Base-by-base conservation (phyloP, 1,284 basidiomycete genomes). In the Microbotryum lychnidis-dioicae region DNA sequence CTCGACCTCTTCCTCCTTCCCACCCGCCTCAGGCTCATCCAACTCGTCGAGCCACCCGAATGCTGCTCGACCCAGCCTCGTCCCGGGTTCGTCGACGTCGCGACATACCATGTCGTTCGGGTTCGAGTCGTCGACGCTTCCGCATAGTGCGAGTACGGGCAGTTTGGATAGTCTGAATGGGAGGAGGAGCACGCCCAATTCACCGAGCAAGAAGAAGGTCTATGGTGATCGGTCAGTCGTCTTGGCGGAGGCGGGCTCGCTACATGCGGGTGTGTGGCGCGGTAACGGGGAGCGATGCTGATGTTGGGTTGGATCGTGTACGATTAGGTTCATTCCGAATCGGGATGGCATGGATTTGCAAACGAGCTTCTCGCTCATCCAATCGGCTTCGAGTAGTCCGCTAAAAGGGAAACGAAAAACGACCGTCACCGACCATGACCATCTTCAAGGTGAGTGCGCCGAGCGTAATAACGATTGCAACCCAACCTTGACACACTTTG, bases 301-400 rank as follows among this genome's bases (percentile, higher is more conserved):
- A 58, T 47, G 55, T 58, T 31, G 8, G 62, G 45, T 57, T 50
- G 12, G 12, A 14, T 33, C 20, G 55, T 8, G 3, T 42, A 6
- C 50, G 45, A 3, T 51, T 64, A 80, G 80, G 25, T 82, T 81
- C 71, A 81, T 82, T 54, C 80, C 81, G 9, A 78, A 73, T 49
- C 71, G 81, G 48, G 79, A 80, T 31, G 78, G 77, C 0, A 68
- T 75, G 10, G 80, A 81, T 61, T 67, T 80, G 16, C 75, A 79
- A 53, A 77, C 79, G 0, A 75, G 78, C 1, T 81, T 78, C 65
- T 76, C 79, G 57, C 73, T 82, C 21, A 74, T 79, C 10, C 72
- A 75, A 2, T 78, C 79, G 25, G 71, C 61, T 8, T 61, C 69
- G 4, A 64, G 65, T 16, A 72, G 74, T 31, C 63, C 73, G 2